Percentiles rank a stretch among this genome's conserved stretches.
phyloP scores from a whole-genome alignment of 768 basidiomycete species.

The Floccularia luteovirens region DNA sequence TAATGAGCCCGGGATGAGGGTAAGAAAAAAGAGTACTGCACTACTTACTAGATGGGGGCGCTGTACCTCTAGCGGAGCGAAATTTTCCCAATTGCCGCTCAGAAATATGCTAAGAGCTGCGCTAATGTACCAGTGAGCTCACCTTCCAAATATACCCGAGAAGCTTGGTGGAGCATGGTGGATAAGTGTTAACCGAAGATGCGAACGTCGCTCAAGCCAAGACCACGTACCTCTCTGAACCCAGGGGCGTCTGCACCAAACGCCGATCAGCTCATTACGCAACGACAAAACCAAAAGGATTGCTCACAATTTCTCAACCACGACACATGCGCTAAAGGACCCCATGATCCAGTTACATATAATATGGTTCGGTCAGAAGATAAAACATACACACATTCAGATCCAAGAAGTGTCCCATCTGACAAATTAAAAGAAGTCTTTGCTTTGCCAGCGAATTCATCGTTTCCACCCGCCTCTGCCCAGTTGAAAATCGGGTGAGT shows the following conservation, averaged over 20 bases:
- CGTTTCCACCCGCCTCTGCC: constrained; percentile 44
- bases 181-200: constrained; percentile 1
- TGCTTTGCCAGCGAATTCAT: constrained; percentile 50
- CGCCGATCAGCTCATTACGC: background rate
- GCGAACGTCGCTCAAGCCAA: background rate
- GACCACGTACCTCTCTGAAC: constrained; percentile 41
- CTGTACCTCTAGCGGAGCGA: constrained; percentile 19
- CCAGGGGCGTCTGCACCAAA: constrained; percentile 37
- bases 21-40: background rate
- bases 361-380: no score
- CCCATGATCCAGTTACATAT: background rate
- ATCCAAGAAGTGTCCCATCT: constrained; percentile 53
- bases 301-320: constrained; percentile 54
- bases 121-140: constrained; percentile 3
- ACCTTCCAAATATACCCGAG: constrained; percentile 66
- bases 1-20: background rate
- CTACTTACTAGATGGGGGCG: constrained; percentile 46
- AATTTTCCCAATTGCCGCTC: no score
- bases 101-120: background rate
- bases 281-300: background rate
- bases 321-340: constrained; percentile 39
- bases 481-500: background rate
- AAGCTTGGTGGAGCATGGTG: constrained; percentile 28
- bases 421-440: constrained; percentile 44
- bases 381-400: constrained; percentile 31